phyloP scores from a whole-genome alignment of 2,329 filamentous ascomycete species.

The Diaporthe capsici region DNA sequence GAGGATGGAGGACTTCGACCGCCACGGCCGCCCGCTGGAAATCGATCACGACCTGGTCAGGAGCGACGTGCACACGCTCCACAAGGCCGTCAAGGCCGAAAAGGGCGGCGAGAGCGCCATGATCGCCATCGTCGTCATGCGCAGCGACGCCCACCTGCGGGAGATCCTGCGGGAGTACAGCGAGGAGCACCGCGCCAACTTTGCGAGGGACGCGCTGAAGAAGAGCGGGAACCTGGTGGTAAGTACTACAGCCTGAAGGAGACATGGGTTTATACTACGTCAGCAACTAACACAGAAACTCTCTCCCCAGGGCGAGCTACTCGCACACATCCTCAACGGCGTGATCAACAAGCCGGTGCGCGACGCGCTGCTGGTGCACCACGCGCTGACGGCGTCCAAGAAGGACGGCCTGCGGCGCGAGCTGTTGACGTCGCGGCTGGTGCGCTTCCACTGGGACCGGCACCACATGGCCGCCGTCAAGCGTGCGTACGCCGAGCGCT shows the following conservation, averaged over 20 bases:
- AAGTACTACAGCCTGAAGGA: constrained; percentile 58
- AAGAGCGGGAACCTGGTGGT: constrained; percentile 95
- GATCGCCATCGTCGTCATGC: constrained; percentile 84
- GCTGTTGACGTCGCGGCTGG: constrained; percentile 87
- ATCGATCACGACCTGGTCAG: constrained; percentile 73
- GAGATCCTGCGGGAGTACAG: constrained; percentile 87
- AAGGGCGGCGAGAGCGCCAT: constrained; percentile 90
- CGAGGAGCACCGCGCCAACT: constrained; percentile 80
- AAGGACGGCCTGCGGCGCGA: constrained; percentile 83
- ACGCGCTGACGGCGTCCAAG: constrained; percentile 83
- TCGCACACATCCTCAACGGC: constrained; percentile 96
- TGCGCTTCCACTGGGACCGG: constrained; percentile 93
- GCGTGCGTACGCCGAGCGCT: constrained; percentile 83
- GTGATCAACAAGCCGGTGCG: constrained; percentile 96
- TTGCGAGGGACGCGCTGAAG: constrained; percentile 87
- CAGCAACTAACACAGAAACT: constrained; percentile 32
- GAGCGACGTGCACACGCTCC: constrained; percentile 80
- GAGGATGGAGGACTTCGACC: constrained; percentile 85
- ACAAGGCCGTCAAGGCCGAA: constrained; percentile 76
- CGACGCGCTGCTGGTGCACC: constrained; percentile 90
- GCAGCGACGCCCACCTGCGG: constrained; percentile 85
- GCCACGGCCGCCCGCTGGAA: constrained; percentile 69
- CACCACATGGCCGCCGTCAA: constrained; percentile 85
- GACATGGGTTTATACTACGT: not conserved
- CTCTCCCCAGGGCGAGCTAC: constrained; percentile 82